Percentiles rank a stretch among this genome's conserved stretches.
These are phyloP conservation scores for Periglandula ipomoeae DNA, from an alignment of 2,329 filamentous ascomycete species.

Conservation along the genomic window DNA sequence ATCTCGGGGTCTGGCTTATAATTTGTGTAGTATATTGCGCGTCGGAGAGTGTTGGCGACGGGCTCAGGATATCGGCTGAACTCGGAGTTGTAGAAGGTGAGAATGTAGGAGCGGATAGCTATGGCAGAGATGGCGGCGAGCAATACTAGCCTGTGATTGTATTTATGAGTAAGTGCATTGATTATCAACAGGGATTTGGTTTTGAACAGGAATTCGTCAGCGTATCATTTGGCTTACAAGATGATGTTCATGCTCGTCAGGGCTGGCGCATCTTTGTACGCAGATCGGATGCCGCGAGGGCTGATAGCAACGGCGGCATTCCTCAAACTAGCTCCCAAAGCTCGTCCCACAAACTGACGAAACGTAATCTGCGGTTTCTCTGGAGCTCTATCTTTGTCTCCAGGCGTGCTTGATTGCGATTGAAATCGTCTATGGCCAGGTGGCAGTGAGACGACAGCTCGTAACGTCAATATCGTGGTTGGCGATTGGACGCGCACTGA, in stretches of 20 bases:
- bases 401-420: slow-evolving; percentile 18
- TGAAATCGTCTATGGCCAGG: slow-evolving; percentile 20
- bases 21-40: slow-evolving; percentile 81
- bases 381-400: slow-evolving; percentile 9
- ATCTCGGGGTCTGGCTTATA: slow-evolving; percentile 63
- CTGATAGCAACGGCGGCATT: slow-evolving; percentile 25
- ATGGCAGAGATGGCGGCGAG: slow-evolving; percentile 21
- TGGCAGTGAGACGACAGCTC: slow-evolving; percentile 20
- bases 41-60: slow-evolving; percentile 69
- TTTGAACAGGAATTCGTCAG: background rate
- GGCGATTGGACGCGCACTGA: slow-evolving; percentile 23
- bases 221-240: slow-evolving; percentile 17
- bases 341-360: slow-evolving; percentile 18
- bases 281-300: slow-evolving; percentile 24
- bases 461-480: slow-evolving; percentile 18
- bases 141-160: slow-evolving; percentile 22
- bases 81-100: slow-evolving; percentile 45
- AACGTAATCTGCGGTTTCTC: slow-evolving; percentile 23
- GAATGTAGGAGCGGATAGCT: slow-evolving; percentile 36
- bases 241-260: slow-evolving; percentile 21
- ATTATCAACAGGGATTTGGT: background rate
- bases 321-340: slow-evolving; percentile 24
- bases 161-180: too few species aligned
- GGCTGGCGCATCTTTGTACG: slow-evolving; percentile 24
- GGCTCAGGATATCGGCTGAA: slow-evolving; percentile 56